Base-by-base conservation (phyloP, 768 basidiomycete genomes). In the Suillus discolor region DNA sequence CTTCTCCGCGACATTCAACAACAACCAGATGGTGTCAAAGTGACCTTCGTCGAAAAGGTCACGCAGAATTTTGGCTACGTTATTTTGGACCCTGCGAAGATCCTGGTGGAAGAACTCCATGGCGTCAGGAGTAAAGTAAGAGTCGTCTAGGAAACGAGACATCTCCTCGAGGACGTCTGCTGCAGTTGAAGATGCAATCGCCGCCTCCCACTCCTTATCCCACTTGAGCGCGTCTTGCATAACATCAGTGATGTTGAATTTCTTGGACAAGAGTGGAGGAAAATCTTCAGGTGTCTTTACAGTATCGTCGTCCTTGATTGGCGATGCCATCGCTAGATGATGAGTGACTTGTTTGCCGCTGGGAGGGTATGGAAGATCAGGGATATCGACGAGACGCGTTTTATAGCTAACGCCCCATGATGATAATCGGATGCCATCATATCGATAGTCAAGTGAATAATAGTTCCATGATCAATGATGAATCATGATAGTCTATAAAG, bases 181-280 rank as follows among this genome's bases (percentile, higher is more conserved):
- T 13, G 71, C 57, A 6, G 62, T 65, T n/a, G 61, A 62, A n/a
- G 67, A 64, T 8, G 51, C 57, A 9, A 68, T 61, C 28, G 57
- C 65, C 44, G 66, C 67, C 45, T 72, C 71, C 69, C 71, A 72
- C 39, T 71, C 68, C 36, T 70, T 67, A 62, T 72, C 63, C 71
- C 71, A 72, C 28, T 62, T 69, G 28, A 59, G 42, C 23, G 28
- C 65, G 36, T 72, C 65, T 42, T 65, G 25, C 51, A 66, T 63
- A 45, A 67, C 25, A 49, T 54, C n/a, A 8, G 63, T 38, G 42
- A 66, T 65, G 15, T 51, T 49, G 4, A 66, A 55, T 44, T 66
- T 51, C 8, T 53, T 23, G 25, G 65, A 62, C 49, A 47, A 53
- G 28, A 63, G 4, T 8, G 61, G 36, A 16, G 25, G 64, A 54